Conservation (phyloP, 176 grass and related monocot genomes). For the Zea mays region DNA sequence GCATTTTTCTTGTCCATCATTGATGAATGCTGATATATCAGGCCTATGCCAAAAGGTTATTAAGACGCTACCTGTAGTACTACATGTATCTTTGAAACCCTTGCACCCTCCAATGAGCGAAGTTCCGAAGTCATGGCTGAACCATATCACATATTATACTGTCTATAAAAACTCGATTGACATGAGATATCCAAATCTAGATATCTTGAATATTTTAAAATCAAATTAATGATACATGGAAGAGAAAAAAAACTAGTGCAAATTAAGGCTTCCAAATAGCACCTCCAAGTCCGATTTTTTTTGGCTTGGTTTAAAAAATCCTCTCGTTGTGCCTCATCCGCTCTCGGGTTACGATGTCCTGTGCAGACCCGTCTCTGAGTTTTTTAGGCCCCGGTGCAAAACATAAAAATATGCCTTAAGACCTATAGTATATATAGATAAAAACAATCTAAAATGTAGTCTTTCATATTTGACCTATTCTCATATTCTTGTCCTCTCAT, state of each 20-base stretch:
- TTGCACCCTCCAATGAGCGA: neutral
- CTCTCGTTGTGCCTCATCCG: too few relatives aligned
- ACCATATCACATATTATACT: neutral
- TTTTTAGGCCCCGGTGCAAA: too few relatives aligned
- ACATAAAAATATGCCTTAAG: too few relatives aligned
- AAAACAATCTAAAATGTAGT: too few relatives aligned
- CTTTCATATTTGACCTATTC: too few relatives aligned
- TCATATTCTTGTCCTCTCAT: too few relatives aligned
- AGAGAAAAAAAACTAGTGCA: neutral
- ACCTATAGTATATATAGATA: too few relatives aligned
- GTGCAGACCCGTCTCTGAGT: too few relatives aligned
- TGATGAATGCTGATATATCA: constrained; percentile 9
- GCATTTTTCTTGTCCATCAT: neutral
- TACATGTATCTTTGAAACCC: neutral
- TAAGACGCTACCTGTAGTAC: neutral
- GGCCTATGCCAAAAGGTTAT: neutral
- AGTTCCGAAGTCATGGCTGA: neutral
- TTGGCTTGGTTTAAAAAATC: too few relatives aligned
- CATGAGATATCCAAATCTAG: neutral
- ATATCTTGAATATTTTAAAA: neutral
- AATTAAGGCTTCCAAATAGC: too few relatives aligned
- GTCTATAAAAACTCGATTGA: neutral
- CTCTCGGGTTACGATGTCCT: too few relatives aligned
- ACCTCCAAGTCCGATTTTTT: too few relatives aligned
- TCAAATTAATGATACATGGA: neutral